Evolutionary conservation across 140 eudicot genomes (phyloP).

Genomic region (Oenanthe javanica): DNA sequence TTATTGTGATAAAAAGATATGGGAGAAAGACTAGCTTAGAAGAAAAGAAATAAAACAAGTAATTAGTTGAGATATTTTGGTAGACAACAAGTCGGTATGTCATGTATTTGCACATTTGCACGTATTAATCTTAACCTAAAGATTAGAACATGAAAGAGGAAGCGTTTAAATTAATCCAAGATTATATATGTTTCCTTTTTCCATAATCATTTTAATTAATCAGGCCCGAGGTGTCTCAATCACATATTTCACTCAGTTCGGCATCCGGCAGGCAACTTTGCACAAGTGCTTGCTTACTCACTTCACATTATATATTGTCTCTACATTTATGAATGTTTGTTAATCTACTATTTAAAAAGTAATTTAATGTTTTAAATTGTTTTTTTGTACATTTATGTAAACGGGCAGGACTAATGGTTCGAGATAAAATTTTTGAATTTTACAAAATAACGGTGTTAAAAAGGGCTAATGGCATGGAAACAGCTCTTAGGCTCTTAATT

Average conservation of each 20-base stretch:
- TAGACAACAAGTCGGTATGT: neutral
- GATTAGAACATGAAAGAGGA: neutral
- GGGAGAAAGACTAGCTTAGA: neutral
- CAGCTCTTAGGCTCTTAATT: too few relatives aligned
- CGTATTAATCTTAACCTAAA: neutral
- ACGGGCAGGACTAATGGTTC: too few relatives aligned
- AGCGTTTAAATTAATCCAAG: neutral
- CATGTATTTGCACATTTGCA: neutral
- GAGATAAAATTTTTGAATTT: too few relatives aligned
- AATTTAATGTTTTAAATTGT: neutral
- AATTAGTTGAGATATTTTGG: neutral
- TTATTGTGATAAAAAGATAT: neutral
- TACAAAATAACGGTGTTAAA: too few relatives aligned
- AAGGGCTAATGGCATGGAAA: too few relatives aligned
- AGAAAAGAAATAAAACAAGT: neutral
- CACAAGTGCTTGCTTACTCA: constrained; percentile 1
- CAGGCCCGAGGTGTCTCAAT: neutral
- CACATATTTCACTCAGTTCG: neutral
- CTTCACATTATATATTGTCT: neutral
- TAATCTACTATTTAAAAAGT: too few relatives aligned
- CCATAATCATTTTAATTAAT: neutral
- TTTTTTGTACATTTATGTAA: too few relatives aligned
- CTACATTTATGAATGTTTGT: neutral
- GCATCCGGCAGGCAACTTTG: neutral
- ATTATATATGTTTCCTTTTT: neutral